These are phyloP conservation scores for Mortierella sp. DNA, from an alignment of 371 early-diverging fungal genomes.

Conservation along the genomic window DNA sequence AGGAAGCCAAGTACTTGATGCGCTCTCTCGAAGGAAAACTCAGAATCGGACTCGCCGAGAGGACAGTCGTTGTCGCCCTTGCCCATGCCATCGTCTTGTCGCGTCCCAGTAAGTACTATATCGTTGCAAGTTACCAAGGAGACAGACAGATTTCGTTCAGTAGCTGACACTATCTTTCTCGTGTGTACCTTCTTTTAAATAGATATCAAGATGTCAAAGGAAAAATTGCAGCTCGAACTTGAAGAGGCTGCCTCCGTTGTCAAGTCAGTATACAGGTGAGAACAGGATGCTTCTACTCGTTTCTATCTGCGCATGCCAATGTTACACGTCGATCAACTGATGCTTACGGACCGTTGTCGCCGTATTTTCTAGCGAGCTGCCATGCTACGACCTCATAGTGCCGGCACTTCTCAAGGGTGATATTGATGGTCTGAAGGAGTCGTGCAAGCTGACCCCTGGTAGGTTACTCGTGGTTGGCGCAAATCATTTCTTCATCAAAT, in stretches of 20 bases:
- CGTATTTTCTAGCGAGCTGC: conserved; percentile 76
- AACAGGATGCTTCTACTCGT: not conserved
- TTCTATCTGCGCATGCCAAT: not conserved
- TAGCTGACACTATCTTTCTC: too few relatives aligned
- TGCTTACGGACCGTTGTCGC: not conserved
- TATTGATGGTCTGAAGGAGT: conserved; percentile 70
- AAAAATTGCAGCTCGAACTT: conserved; percentile 70
- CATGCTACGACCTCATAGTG: conserved; percentile 91
- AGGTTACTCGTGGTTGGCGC: conserved; percentile 1
- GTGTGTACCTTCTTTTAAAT: not conserved
- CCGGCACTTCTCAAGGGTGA: conserved; percentile 87
- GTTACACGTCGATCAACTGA: not conserved
- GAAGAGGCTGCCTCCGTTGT: conserved; percentile 80
- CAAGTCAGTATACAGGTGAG: conserved; percentile 92
- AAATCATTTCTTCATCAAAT: too few relatives aligned
- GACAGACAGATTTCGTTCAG: too few relatives aligned
- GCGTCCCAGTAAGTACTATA: conserved; percentile 54
- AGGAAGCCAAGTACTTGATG: conserved; percentile 95
- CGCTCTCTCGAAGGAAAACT: conserved; percentile 96
- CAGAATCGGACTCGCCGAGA: conserved; percentile 97
- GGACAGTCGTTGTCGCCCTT: conserved; percentile 91
- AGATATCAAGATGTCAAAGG: conserved; percentile 62
- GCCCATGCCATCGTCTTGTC: conserved; percentile 83
- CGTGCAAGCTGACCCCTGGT: conserved; percentile 93
- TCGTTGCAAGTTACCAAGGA: not conserved